phyloP scores from a whole-genome alignment of 2,329 filamentous ascomycete genomes.

The Aspergillus viridinutans region DNA sequence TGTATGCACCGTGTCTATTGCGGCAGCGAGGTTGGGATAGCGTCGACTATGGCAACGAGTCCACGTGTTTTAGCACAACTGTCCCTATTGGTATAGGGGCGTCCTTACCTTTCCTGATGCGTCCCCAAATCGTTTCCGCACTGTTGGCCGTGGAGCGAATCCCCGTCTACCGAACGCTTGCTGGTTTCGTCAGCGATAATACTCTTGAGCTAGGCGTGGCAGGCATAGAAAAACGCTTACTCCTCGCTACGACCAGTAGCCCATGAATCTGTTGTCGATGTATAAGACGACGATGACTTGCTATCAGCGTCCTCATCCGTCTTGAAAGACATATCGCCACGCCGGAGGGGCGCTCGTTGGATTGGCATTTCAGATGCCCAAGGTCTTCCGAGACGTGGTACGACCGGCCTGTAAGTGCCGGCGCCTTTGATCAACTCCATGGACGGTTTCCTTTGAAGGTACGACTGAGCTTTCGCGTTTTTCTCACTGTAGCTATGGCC shows the following conservation, averaged over 20 bases:
- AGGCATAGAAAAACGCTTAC: slow-evolving; percentile 11
- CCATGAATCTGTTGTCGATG: slow-evolving; percentile 22
- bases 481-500: neutral
- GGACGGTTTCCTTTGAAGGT: neutral
- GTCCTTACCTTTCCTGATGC: slow-evolving; percentile 4
- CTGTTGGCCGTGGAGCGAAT: neutral
- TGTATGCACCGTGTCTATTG: neutral
- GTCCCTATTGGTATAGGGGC: neutral
- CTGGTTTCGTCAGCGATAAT: slow-evolving; percentile 8
- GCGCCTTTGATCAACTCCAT: neutral
- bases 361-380: slow-evolving; percentile 15
- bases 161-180: slow-evolving; percentile 7
- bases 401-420: neutral
- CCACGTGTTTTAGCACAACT: neutral
- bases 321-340: slow-evolving; percentile 1
- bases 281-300: slow-evolving; percentile 12
- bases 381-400: slow-evolving; percentile 5
- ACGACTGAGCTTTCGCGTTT: slow-evolving; percentile 3
- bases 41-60: neutral
- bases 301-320: slow-evolving; percentile 9
- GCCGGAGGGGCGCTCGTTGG: neutral
- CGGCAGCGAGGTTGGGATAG: neutral
- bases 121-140: neutral
- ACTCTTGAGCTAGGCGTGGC: neutral
- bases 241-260: slow-evolving; percentile 16